Base-by-base conservation (phyloP, 495 filamentous ascomycete genomes). In the Penicillium taxi region DNA sequence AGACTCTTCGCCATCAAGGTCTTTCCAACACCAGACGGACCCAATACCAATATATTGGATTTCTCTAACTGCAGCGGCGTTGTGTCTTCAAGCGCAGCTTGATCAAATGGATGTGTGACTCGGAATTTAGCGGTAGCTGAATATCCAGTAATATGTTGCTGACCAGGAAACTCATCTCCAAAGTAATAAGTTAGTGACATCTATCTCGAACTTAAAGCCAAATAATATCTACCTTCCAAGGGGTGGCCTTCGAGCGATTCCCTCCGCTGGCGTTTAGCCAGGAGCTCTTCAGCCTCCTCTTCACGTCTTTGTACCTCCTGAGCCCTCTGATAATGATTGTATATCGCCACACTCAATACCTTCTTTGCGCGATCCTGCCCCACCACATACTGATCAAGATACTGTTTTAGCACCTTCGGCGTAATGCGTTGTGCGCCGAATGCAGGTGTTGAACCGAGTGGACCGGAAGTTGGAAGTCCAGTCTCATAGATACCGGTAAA, bases 301-400 rank as follows among this genome's bases (percentile, higher is more conserved):
- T 93, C 80, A 21, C 81, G 74, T 32, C 86, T 68, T 34, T 76
- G 67, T 15, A 86, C 51, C 49, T 94, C 84, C 41, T 84, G 80
- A 41, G 94, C 75, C 24, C 82, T 73, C 63, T 94, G 88, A 55
- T 95, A 96, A 52, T 98, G 91, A 63, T 96, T 94, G 61, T 87
- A 96, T n/a, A 98, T 84, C 3, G 89, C 86, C 8, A 88, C 82
- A 45, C 86, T 90, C 34, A 96, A 73, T 16, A 88, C 82, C 56
- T 91, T 91, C 72, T 96, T 98, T n/a, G 91, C 86, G 32, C 85
- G 80, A 48, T 94, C 84, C 56, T 98, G 91, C 15, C 93, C 93
- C 5, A 98, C 90, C 5, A 98, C 90, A 57, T 86, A 96, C 54
- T 90, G 82, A 53, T 98, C 93, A 8, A 96, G 77, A 54, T 94